These are phyloP conservation scores for Kazachstania bromeliacearum DNA, from an alignment of 805 yeast species.

Conservation along the genomic window DNA sequence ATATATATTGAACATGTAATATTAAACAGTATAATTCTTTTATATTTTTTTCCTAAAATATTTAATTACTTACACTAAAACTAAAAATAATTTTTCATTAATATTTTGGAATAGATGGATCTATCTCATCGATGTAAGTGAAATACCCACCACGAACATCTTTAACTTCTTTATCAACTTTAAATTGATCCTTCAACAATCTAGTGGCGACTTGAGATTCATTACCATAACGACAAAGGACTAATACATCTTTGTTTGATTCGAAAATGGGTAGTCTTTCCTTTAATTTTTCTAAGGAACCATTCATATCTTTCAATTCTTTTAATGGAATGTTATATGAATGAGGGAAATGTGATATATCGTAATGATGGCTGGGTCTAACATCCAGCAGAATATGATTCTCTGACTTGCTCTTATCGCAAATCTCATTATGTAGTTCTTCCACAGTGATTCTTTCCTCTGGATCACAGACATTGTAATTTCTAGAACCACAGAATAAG, in stretches of 20 bases:
- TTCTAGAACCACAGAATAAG: constrained; percentile 62
- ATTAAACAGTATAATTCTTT: too few relatives aligned
- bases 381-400: constrained; percentile 54
- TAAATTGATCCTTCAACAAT: constrained; percentile 41
- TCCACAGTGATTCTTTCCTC: constrained; percentile 41
- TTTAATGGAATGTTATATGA: constrained; percentile 59
- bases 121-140: constrained; percentile 56
- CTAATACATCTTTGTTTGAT: constrained; percentile 34
- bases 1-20: too few relatives aligned
- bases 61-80: constrained; percentile 22
- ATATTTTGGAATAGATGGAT: constrained; percentile 54
- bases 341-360: constrained; percentile 49
- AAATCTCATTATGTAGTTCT: constrained; percentile 2
- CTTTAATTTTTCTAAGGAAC: constrained; percentile 21
- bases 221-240: constrained; percentile 81
- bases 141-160: constrained; percentile 76
- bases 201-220: constrained; percentile 77
- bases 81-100: constrained; percentile 19
- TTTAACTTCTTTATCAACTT: constrained; percentile 36
- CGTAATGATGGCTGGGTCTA: constrained; percentile 68
- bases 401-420: constrained; percentile 5
- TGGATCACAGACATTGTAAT: constrained; percentile 36
- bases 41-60: too few relatives aligned
- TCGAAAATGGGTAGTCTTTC: constrained; percentile 19
- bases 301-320: constrained; percentile 29